Base-by-base conservation (phyloP, 1,284 basidiomycete species). In the Coniferiporia weirii region DNA sequence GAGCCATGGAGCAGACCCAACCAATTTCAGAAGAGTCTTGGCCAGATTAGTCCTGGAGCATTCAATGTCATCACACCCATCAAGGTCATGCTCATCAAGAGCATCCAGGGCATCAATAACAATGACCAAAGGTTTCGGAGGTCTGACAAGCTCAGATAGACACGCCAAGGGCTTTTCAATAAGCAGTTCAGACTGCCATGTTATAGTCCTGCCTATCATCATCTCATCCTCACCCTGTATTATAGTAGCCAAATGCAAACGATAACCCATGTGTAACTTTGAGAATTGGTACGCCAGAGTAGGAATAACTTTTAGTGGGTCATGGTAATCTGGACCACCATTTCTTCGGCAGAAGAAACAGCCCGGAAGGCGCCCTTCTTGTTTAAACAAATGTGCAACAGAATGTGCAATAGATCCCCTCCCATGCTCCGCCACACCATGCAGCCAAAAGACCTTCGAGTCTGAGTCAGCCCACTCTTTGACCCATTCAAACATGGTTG, bases 361-460 rank as follows among this genome's bases (percentile, higher is more conserved):
- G 6, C 46, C 47, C 7, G n/a, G 15, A 15, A 57, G 17, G 12
- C 17, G 52, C 8, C 9, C 27, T 10, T 45, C 12, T 9, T 32
- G 19, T 2, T 52, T 12, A 40, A 52, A 36, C 27, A 34, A 3
- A 34, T 32, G 50, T 5, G 22, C 50, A 9, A 52, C 50, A 2
- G 57, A 52, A 4, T 35, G 27, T 17, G 57, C 57, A 32, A 59
- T 48, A 12, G 57, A 52, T n/a, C 52, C 54, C 44, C 54, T 54
- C 12, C 56, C 56, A 44, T 15, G 15, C 15, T 49, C 56, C 5
- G 49, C 50, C 17, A 20, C 7, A 6, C 52, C 57, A 20, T 47
- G 20, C 8, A 59, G 17, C 51, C 51, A 59, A 45, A 34, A 56
- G 35, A 56, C 38, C 9, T 15, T 15, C 9, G 38, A 40, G 15